phyloP scores from a whole-genome alignment of 164 flowering plant genomes.

The Nelumbo lutea region DNA sequence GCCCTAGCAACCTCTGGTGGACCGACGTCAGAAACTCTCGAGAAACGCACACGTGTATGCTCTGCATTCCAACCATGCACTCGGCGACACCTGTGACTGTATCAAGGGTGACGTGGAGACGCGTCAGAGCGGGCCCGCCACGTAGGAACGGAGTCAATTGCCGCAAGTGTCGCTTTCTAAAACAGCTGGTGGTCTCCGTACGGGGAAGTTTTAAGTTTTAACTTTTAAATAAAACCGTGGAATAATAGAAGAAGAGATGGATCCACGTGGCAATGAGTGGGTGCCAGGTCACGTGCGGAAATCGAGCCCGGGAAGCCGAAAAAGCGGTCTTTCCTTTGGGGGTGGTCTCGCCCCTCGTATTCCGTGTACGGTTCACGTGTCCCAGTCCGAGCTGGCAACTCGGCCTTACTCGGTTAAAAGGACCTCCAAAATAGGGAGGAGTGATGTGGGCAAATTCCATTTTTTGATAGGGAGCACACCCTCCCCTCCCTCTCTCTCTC shows the following conservation, averaged over 20 bases:
- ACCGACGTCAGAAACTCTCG: neutral
- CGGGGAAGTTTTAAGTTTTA: neutral
- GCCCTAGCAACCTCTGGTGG: neutral
- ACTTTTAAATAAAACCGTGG: neutral
- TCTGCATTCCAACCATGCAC: neutral
- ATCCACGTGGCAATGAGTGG: slow-evolving; percentile 9
- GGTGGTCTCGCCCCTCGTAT: neutral
- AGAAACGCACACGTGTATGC: slow-evolving; percentile 1
- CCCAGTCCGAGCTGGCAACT: slow-evolving; percentile 13
- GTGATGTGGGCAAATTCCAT: too few species aligned
- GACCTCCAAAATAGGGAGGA: too few species aligned
- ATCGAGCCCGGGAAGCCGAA: neutral
- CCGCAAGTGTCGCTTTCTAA: slow-evolving; percentile 15
- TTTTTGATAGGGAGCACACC: too few species aligned
- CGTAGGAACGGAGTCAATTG: neutral
- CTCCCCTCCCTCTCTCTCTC: too few species aligned
- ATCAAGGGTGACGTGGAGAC: slow-evolving; percentile 12
- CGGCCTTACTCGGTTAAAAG: neutral
- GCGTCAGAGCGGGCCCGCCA: slow-evolving; percentile 7
- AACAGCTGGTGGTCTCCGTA: slow-evolving; percentile 12
- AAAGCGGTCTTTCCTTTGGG: slow-evolving; percentile 1
- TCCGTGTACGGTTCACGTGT: slow-evolving; percentile 8
- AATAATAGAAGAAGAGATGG: slow-evolving; percentile 5
- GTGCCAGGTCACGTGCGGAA: slow-evolving; percentile 7
- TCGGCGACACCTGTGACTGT: slow-evolving; percentile 17